Evolutionary conservation across 2,329 filamentous ascomycete species (phyloP).

Genomic region (Talaromyces albobiverticillius): DNA sequence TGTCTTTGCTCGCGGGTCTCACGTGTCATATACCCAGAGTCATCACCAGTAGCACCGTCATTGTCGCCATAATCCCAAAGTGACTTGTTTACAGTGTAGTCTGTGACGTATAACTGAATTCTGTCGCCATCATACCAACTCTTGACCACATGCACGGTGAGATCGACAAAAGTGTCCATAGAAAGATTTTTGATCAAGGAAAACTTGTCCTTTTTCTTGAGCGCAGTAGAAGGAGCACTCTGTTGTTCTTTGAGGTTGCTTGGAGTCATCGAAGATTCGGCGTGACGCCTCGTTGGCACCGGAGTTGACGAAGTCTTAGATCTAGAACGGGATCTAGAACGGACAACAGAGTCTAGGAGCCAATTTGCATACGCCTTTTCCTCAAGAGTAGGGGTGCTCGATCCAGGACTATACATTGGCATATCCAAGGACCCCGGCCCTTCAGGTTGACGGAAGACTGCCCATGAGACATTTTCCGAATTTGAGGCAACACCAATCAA

Average conservation of each 20-base stretch:
- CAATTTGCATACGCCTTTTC: slow-evolving; percentile 29
- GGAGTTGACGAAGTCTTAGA: slow-evolving; percentile 3
- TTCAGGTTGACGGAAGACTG: slow-evolving; percentile 30
- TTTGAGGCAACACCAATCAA: slow-evolving; percentile 27
- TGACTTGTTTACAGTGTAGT: slow-evolving; percentile 70
- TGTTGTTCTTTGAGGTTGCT: not conserved
- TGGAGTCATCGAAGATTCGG: not conserved
- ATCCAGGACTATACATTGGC: slow-evolving; percentile 27
- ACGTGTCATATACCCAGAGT: slow-evolving; percentile 49
- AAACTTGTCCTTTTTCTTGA: slow-evolving; percentile 49
- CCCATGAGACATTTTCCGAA: slow-evolving; percentile 28
- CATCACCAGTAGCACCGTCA: slow-evolving; percentile 49
- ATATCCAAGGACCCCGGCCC: slow-evolving; percentile 20
- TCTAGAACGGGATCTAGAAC: not conserved
- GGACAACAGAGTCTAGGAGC: slow-evolving; percentile 23
- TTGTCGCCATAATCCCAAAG: slow-evolving; percentile 57
- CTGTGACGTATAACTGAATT: slow-evolving; percentile 69
- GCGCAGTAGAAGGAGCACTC: not conserved
- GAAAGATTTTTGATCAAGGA: slow-evolving; percentile 62
- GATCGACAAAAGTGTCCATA: slow-evolving; percentile 59
- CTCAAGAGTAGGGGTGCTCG: slow-evolving; percentile 23
- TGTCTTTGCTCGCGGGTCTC: slow-evolving; percentile 32
- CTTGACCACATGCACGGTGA: slow-evolving; percentile 70
- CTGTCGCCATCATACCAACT: slow-evolving; percentile 47
- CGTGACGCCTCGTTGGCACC: not conserved